phyloP scores from a whole-genome alignment of 352 stramenopile genomes.

The Phytophthora ramorum region DNA sequence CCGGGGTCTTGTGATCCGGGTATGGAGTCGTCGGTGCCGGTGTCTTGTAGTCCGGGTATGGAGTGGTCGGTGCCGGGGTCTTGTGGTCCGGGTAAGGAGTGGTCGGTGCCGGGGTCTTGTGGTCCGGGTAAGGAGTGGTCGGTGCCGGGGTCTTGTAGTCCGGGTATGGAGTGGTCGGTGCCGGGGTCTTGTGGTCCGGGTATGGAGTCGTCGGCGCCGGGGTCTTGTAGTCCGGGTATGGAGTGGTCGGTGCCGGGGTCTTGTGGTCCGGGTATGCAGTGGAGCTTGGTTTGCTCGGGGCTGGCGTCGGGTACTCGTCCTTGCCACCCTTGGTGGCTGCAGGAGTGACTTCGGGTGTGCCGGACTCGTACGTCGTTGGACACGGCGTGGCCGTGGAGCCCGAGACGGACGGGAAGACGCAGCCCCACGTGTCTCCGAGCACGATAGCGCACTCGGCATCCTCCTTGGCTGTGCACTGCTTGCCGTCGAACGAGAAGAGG shows the following conservation, averaged over 20 bases:
- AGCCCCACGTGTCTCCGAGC: constrained; percentile 40
- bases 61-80: too few species aligned
- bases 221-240: background rate
- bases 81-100: too few species aligned
- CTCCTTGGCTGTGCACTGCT: constrained; percentile 48
- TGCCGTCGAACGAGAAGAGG: constrained; percentile 46
- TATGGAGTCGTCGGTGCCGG: too few species aligned
- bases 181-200: constrained; percentile 2
- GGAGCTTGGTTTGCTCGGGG: constrained; percentile 2
- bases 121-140: too few species aligned
- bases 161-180: background rate
- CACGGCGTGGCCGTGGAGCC: constrained; percentile 16
- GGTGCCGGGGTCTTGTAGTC: background rate
- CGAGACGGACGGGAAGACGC: constrained; percentile 40
- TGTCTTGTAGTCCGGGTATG: too few species aligned
- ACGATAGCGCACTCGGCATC: constrained; percentile 52
- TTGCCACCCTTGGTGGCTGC: constrained; percentile 12
- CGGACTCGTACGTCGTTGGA: constrained; percentile 22
- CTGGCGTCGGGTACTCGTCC: constrained; percentile 3
- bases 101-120: too few species aligned
- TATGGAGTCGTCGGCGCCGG: constrained; percentile 10
- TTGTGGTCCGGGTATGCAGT: background rate
- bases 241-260: background rate
- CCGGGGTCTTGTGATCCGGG: too few species aligned
- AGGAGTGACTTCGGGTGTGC: constrained; percentile 15